Evolutionary conservation across 371 early-diverging fungal species (phyloP).

Genomic region (Mycotypha africana): DNA sequence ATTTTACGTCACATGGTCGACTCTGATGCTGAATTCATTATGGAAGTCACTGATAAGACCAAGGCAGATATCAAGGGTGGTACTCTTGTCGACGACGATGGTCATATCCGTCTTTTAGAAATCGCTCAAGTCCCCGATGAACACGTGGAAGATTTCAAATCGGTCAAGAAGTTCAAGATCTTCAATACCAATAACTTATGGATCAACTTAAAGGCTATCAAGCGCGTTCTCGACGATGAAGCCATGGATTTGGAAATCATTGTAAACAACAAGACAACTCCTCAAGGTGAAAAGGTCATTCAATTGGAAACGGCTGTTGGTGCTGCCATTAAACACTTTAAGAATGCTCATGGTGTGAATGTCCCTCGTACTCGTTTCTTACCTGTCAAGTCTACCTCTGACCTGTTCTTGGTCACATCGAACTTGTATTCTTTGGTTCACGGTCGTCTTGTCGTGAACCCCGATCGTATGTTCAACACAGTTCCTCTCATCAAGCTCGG

Average conservation of each 20-base stretch:
- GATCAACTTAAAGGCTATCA: slow-evolving; percentile 95
- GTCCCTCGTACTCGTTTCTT: slow-evolving; percentile 98
- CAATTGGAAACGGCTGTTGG: slow-evolving; percentile 99
- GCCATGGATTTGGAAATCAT: slow-evolving; percentile 93
- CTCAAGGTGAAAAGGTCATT: slow-evolving; percentile 86
- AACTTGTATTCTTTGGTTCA: slow-evolving; percentile 91
- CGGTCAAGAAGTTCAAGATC: slow-evolving; percentile 98
- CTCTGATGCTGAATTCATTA: slow-evolving; percentile 90
- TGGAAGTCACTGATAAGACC: slow-evolving; percentile 99
- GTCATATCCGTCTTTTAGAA: slow-evolving; percentile 90
- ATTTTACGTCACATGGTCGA: slow-evolving; percentile 90
- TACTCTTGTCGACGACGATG: slow-evolving; percentile 97
- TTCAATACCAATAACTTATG: slow-evolving; percentile 99
- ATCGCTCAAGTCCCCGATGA: slow-evolving; percentile 98
- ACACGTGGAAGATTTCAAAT: slow-evolving; percentile 97
- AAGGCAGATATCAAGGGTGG: slow-evolving; percentile 99
- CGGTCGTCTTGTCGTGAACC: slow-evolving; percentile 89
- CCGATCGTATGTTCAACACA: slow-evolving; percentile 87
- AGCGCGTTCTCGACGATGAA: slow-evolving; percentile 79
- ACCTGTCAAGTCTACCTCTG: slow-evolving; percentile 98
- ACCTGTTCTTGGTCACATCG: slow-evolving; percentile 95
- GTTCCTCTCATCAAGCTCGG: slow-evolving; percentile 96
- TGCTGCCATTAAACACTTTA: slow-evolving; percentile 98
- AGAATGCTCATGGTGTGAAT: slow-evolving; percentile 93
- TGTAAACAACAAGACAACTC: slow-evolving; percentile 90